Evolutionary conservation across 2,329 filamentous ascomycete genomes (phyloP).

Genomic region (Aplosporella prunicola): DNA sequence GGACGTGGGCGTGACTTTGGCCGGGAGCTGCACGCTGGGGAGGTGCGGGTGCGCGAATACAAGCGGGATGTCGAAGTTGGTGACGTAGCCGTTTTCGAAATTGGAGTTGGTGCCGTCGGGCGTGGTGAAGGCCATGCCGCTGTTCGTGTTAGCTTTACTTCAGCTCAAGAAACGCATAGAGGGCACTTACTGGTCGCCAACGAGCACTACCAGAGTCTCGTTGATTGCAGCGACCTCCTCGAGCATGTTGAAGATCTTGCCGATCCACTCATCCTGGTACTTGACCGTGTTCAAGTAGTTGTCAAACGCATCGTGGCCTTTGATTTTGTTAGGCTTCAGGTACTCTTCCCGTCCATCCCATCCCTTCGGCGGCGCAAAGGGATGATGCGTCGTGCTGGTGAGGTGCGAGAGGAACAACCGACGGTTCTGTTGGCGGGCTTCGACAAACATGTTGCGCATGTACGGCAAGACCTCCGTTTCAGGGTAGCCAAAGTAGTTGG

Average conservation of each 20-base stretch:
- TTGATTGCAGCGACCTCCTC: conserved; percentile 37
- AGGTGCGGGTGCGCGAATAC: conserved; percentile 36
- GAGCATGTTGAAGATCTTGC: conserved; percentile 30
- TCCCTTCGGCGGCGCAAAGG: conserved; percentile 29
- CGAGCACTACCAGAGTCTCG: conserved; percentile 38
- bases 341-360: conserved; percentile 10
- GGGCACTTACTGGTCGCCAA: conserved; percentile 30
- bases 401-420: conserved; percentile 30
- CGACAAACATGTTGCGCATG: conserved; percentile 25
- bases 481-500: conserved; percentile 38
- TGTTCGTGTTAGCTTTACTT: conserved; percentile 3
- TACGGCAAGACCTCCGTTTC: conserved; percentile 35
- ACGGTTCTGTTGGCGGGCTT: conserved; percentile 21
- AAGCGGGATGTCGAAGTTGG: conserved; percentile 36
- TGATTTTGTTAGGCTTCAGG: background rate
- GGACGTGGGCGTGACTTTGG: conserved; percentile 33
- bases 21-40: conserved; percentile 31
- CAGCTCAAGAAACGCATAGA: background rate
- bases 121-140: conserved; percentile 25
- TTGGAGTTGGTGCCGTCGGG: conserved; percentile 31
- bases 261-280: conserved; percentile 33
- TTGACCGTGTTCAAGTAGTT: conserved; percentile 35
- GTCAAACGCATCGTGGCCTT: conserved; percentile 19
- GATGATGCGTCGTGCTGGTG: conserved; percentile 34
- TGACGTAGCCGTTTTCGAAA: conserved; percentile 37